These are phyloP conservation scores for Gautieria morchelliformis DNA, from an alignment of 768 basidiomycete genomes.

Conservation along the genomic window DNA sequence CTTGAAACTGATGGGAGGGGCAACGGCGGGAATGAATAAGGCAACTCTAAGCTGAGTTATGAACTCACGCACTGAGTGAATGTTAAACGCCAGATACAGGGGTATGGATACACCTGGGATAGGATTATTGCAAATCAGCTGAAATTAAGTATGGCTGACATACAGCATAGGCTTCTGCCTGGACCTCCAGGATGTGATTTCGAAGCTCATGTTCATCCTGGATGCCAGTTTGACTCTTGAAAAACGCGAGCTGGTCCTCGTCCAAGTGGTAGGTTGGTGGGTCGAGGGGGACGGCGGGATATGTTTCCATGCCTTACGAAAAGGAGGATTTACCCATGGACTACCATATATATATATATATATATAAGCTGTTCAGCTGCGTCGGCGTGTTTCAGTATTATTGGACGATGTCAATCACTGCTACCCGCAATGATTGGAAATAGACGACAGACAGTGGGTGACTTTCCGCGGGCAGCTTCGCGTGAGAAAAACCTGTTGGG, in stretches of 20 bases:
- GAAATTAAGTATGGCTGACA: not conserved
- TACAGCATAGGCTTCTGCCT: conserved; percentile 24
- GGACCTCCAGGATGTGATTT: conserved; percentile 25
- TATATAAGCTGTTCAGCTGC: no score
- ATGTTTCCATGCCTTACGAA: no score
- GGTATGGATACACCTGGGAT: conserved; percentile 19
- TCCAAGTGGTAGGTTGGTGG: conserved; percentile 7
- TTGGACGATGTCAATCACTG: no score
- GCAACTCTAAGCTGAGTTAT: not conserved
- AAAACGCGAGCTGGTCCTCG: conserved; percentile 17
- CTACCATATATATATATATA: no score
- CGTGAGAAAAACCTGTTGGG: no score
- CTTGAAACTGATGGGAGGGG: conserved; percentile 6
- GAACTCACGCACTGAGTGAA: conserved; percentile 17
- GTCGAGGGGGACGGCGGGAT: not conserved
- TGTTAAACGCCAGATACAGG: conserved; percentile 18
- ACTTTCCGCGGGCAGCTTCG: no score
- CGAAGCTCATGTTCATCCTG: conserved; percentile 21
- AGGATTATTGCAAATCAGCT: conserved; percentile 1
- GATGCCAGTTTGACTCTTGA: conserved; percentile 23
- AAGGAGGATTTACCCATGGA: no score
- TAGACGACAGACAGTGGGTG: no score
- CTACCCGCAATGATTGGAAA: no score
- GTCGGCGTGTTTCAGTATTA: no score
- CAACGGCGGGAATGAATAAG: not conserved